Evolutionary conservation across 768 basidiomycete species (phyloP).

Genomic region (Tylopilus vinaceipallidus): DNA sequence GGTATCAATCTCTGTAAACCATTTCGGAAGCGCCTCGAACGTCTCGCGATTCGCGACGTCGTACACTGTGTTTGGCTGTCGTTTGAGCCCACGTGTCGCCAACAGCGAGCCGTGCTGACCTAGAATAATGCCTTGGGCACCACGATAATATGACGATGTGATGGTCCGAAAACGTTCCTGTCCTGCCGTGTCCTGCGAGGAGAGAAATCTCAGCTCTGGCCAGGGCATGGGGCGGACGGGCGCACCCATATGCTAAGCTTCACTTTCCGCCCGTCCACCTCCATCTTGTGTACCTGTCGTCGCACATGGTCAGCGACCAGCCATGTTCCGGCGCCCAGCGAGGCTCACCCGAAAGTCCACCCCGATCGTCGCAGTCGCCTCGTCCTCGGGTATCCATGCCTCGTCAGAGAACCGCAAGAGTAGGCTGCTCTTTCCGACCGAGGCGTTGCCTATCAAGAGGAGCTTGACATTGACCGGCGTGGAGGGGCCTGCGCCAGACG

Average conservation of each 20-base stretch:
- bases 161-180: conserved; percentile 97
- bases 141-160: conserved; percentile 92
- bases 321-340: background rate
- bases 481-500: conserved; percentile 26
- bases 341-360: conserved; percentile 78
- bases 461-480: conserved; percentile 71
- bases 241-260: conserved; percentile 97
- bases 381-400: conserved; percentile 91
- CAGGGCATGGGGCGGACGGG: background rate
- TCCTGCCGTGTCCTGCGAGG: conserved; percentile 81
- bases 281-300: conserved; percentile 82
- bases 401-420: conserved; percentile 95
- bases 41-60: conserved; percentile 92
- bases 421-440: conserved; percentile 91
- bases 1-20: conserved; percentile 92
- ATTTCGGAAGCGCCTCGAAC: conserved; percentile 90
- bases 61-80: conserved; percentile 63
- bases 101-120: conserved; percentile 35
- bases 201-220: background rate
- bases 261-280: conserved; percentile 75
- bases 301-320: background rate
- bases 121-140: conserved; percentile 80
- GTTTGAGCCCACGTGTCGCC: background rate
- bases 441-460: conserved; percentile 82
- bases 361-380: conserved; percentile 81